A percentile compares a stretch with the other conserved stretches of the same genome.
These are phyloP conservation scores for Uronychia binucleata DNA, from an alignment of 73 alveolate genomes.

Conservation along the genomic window DNA sequence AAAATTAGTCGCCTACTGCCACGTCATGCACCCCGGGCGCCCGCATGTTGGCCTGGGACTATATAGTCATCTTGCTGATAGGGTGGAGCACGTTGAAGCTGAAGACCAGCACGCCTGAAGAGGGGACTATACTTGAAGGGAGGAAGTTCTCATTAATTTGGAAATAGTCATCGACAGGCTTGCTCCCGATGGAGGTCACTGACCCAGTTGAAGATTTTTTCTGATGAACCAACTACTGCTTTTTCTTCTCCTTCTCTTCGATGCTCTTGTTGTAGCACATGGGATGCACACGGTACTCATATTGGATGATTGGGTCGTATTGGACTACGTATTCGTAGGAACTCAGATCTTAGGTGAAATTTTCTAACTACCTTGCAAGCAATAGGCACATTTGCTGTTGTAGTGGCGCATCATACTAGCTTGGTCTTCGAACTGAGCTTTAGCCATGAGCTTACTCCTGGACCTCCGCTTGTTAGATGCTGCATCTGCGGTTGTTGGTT, in stretches of 20 bases:
- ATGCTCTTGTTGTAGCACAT: background rate
- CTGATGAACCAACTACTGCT: background rate
- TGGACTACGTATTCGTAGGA: background rate
- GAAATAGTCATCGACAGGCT: background rate
- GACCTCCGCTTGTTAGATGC: background rate
- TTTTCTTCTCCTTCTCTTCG: background rate
- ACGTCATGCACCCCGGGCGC: background rate
- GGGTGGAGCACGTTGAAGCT: background rate
- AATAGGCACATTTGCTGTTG: background rate
- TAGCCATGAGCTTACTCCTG: background rate
- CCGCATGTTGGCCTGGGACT: background rate
- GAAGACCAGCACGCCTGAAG: background rate
- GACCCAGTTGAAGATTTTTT: background rate
- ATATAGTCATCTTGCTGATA: background rate
- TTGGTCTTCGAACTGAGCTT: background rate
- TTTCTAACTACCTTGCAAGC: background rate
- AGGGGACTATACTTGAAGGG: background rate
- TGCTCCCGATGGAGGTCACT: too few species aligned
- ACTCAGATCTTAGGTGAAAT: background rate
- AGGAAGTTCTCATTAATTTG: background rate
- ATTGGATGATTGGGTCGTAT: background rate
- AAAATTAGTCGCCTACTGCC: background rate
- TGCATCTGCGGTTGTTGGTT: background rate
- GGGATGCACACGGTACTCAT: background rate
- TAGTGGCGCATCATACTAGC: background rate